These are phyloP conservation scores for Monilinia aucupariae DNA, from an alignment of 2,329 filamentous ascomycete genomes.

Conservation along the genomic window DNA sequence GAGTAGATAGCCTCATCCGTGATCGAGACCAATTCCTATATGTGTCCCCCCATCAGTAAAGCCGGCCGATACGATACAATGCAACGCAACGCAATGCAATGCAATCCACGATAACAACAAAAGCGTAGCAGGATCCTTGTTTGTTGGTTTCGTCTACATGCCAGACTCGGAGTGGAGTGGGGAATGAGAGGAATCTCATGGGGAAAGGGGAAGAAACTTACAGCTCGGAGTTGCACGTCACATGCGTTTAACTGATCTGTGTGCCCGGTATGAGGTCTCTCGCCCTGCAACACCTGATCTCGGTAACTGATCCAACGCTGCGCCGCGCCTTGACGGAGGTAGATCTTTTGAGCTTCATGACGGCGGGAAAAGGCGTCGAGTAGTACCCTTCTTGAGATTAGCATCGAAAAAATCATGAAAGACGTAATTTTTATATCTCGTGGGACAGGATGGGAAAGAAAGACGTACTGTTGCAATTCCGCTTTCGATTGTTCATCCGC, in stretches of 20 bases:
- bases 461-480: conserved; percentile 55
- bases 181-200: not conserved
- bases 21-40: conserved; percentile 49
- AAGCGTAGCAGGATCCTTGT: not conserved
- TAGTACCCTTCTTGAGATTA: conserved; percentile 42
- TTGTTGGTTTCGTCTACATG: too few species aligned
- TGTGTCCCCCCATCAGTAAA: not conserved
- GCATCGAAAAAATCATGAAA: not conserved
- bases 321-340: conserved; percentile 54
- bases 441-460: not conserved
- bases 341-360: conserved; percentile 61
- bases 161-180: not conserved
- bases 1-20: conserved; percentile 55
- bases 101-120: too few species aligned
- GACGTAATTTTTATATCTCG: conserved; percentile 11
- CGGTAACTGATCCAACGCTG: conserved; percentile 55
- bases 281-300: conserved; percentile 48
- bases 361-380: conserved; percentile 57
- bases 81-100: too few species aligned
- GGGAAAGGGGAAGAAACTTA: conserved; percentile 36
- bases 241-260: conserved; percentile 47
- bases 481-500: conserved; percentile 56
- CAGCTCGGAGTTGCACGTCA: conserved; percentile 52
- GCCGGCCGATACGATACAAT: too few species aligned
- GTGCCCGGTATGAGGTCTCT: conserved; percentile 44